These are phyloP conservation scores for Tubosaeta brunneosetosa DNA, from an alignment of 768 basidiomycete species.

Conservation along the genomic window DNA sequence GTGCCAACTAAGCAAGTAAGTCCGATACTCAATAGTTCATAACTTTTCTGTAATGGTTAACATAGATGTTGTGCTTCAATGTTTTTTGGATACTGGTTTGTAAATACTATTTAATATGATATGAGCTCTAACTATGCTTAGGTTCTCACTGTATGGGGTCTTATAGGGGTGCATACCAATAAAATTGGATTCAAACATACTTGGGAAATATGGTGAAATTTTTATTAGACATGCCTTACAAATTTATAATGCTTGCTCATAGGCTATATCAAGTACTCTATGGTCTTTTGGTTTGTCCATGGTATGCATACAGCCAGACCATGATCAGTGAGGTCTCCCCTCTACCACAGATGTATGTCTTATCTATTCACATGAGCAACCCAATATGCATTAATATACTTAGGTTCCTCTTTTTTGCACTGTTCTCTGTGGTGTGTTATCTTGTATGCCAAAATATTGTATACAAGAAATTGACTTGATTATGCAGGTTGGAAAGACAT, in stretches of 20 bases:
- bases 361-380: not conserved
- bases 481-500: conserved; percentile 62
- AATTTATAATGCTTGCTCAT: not conserved
- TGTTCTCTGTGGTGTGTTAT: conserved; percentile 58
- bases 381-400: not conserved
- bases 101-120: not conserved
- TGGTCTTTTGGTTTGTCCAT: conserved; percentile 70
- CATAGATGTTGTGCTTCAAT: conserved; percentile 67
- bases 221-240: not conserved
- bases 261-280: conserved; percentile 71
- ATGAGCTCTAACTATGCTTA: conserved; percentile 18
- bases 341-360: conserved; percentile 60
- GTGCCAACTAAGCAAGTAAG: conserved; percentile 56
- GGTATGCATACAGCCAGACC: conserved; percentile 79
- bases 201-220: conserved; percentile 68
- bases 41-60: not conserved
- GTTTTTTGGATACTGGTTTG: conserved; percentile 66
- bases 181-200: conserved; percentile 79
- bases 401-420: conserved; percentile 71
- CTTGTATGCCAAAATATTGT: not conserved
- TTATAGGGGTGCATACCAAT: conserved; percentile 69
- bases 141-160: conserved; percentile 69
- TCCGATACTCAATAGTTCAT: not conserved
- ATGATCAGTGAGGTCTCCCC: conserved; percentile 81
- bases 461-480: not conserved